Evolutionary conservation across 371 early-diverging fungal genomes (phyloP), one percentile per base, ranked within the genome.

Genomic region (Mucor racemosus): DNA sequence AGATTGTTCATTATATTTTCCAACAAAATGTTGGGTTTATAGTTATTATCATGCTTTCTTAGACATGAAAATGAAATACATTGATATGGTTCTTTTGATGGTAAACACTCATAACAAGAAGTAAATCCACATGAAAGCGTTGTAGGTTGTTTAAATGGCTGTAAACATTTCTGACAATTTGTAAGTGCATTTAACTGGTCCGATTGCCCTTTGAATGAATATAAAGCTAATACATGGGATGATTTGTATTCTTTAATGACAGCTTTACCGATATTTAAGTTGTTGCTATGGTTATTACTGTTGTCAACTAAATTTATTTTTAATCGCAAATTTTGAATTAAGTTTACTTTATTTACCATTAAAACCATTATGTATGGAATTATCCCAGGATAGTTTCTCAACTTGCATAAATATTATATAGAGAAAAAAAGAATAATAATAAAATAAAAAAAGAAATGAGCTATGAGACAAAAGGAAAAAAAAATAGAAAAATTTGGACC

Each of bases 41-140:
- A 57, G 15, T 53, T 13, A 11, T 66, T 50, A 26, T 39, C 19
- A 42, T 73, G 74, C 7, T n/a, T 40, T 26, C 81, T 35, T 63
- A 72, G 35, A 85, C 74, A 56, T 75, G 66, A 31, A 64, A 67
- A 64, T 68, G 80, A 77, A 82, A 87, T 55, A 84, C 77, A 58
- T 80, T 81, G 72, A 84, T 41, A 59, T 5, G 58, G 42, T 5
- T 38, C 31, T 10, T 41, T 17, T 3, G 17, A n/a, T 3, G 75
- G 72, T 13, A 65, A 17, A 56, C 82, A 82, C 0, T 17, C 8
- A 14, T 60, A 61, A 50, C 82, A 81, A 53, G 74, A 26, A 4
- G 76, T 73, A 54, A 75, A 79, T 34, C 82, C 82, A 36, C 82
- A 81, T 1, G 78, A 74, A 9, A 81, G 65, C 10, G 82, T 81